Evolutionary conservation across 2,329 filamentous ascomycete genomes (phyloP).

Genomic region (Colletotrichum sp.): DNA sequence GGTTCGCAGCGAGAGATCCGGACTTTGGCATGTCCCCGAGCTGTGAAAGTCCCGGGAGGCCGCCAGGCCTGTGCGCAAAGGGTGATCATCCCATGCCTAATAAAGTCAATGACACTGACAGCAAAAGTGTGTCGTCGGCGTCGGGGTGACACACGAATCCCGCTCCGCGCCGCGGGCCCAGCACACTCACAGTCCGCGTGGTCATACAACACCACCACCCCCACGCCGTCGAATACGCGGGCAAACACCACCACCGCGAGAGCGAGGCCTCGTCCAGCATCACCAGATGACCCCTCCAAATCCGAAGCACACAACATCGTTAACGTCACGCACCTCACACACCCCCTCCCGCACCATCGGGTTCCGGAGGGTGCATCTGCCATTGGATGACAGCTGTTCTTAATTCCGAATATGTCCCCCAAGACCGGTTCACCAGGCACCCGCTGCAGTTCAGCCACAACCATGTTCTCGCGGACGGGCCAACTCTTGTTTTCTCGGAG

Average conservation of each 20-base stretch:
- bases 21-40: conserved; percentile 16
- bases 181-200: not conserved
- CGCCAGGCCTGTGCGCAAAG: not conserved
- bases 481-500: conserved; percentile 3
- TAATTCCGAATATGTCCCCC: not conserved
- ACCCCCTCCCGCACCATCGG: not conserved
- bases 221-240: not conserved
- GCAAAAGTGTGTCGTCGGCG: not conserved
- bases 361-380: not conserved
- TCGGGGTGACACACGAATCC: not conserved
- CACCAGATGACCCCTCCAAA: not conserved
- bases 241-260: not conserved
- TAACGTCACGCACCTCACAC: not conserved
- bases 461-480: not conserved
- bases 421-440: not conserved
- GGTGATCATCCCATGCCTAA: not conserved
- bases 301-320: not conserved
- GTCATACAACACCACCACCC: not conserved
- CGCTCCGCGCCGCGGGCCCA: not conserved
- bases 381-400: not conserved
- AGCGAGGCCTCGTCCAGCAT: not conserved
- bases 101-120: not conserved
- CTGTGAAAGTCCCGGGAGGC: not conserved
- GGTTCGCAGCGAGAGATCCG: not conserved
- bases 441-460: not conserved